Conservation (phyloP, 2,329 filamentous ascomycete genomes). For the Immersiporthe knoxdaviesiana region DNA sequence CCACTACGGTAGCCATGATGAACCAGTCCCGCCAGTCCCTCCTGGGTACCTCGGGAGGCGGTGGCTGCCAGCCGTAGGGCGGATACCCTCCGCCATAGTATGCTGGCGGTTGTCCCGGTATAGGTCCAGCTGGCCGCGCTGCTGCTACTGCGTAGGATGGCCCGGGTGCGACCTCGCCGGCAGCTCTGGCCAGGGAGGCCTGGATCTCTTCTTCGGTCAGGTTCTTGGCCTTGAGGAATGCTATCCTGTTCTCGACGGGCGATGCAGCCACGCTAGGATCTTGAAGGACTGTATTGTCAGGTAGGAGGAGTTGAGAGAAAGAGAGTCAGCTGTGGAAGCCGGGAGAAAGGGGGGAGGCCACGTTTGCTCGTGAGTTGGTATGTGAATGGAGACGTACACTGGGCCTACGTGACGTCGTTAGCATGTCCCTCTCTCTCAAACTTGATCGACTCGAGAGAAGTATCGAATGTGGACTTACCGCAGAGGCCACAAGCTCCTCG, state of each 20-base stretch:
- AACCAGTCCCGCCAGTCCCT: conserved; percentile 99
- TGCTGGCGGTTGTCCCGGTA: conserved; percentile 48
- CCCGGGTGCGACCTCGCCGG: conserved; percentile 55
- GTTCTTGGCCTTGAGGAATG: conserved; percentile 95
- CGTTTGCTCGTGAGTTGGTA: background rate
- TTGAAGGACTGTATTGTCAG: conserved; percentile 73
- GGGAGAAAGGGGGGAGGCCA: too few species aligned
- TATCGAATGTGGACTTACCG: conserved; percentile 54
- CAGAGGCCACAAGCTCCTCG: conserved; percentile 88
- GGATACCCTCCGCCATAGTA: conserved; percentile 52
- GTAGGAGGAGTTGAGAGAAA: background rate
- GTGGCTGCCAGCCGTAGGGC: conserved; percentile 60
- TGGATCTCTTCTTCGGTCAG: conserved; percentile 95
- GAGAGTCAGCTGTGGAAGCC: conserved; percentile 11
- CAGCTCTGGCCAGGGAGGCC: conserved; percentile 75
- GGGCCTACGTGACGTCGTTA: conserved; percentile 39
- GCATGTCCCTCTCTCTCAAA: too few species aligned
- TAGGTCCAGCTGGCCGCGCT: conserved; percentile 45
- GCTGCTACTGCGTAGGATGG: conserved; percentile 42
- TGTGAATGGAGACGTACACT: conserved; percentile 43
- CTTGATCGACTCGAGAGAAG: background rate
- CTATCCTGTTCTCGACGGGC: conserved; percentile 88
- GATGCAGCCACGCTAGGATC: conserved; percentile 90
- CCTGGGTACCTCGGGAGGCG: conserved; percentile 64
- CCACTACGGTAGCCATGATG: conserved; percentile 96